Conservation (phyloP, 352 stramenopile species). For the Thraustochytrium striatum region DNA sequence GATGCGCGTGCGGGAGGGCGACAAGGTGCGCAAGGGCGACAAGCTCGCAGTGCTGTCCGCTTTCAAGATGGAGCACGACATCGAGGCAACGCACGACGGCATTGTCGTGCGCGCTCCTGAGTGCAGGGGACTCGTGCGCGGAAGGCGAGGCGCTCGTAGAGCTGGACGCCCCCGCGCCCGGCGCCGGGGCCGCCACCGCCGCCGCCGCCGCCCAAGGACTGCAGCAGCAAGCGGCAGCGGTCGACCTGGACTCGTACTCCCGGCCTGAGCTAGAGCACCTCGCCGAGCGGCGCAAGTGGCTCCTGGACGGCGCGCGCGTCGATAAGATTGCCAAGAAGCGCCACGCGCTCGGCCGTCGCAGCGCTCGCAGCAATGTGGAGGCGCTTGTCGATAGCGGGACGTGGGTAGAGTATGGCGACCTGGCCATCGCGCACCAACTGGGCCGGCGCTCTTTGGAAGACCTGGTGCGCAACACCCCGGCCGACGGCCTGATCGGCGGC, state of each 20-base stretch:
- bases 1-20: slow-evolving; percentile 15
- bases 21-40: neutral
- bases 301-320: slow-evolving; percentile 8
- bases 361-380: slow-evolving; percentile 31
- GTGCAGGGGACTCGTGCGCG: neutral
- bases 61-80: slow-evolving; percentile 51
- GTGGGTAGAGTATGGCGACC: slow-evolving; percentile 46
- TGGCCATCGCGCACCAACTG: slow-evolving; percentile 48
- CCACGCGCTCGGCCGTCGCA: slow-evolving; percentile 20
- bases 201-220: neutral
- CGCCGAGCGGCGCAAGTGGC: neutral
- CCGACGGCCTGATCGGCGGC: slow-evolving; percentile 48
- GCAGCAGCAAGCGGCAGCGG: neutral
- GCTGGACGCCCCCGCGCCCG: neutral
- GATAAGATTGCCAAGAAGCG: slow-evolving; percentile 10
- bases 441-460: slow-evolving; percentile 45
- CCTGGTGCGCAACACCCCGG: slow-evolving; percentile 41
- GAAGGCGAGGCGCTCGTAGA: slow-evolving; percentile 19
- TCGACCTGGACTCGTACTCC: slow-evolving; percentile 45
- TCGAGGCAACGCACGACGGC: slow-evolving; percentile 2
- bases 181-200: neutral
- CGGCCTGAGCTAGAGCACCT: slow-evolving; percentile 31
- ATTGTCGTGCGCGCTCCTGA: slow-evolving; percentile 1
- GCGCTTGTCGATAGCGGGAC: slow-evolving; percentile 41
- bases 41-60: slow-evolving; percentile 22